Evolutionary conservation across 192 early-diverging fungal genomes (phyloP), one percentile per base, ranked within the genome.

Genomic region (Spinellus fusiger): DNA sequence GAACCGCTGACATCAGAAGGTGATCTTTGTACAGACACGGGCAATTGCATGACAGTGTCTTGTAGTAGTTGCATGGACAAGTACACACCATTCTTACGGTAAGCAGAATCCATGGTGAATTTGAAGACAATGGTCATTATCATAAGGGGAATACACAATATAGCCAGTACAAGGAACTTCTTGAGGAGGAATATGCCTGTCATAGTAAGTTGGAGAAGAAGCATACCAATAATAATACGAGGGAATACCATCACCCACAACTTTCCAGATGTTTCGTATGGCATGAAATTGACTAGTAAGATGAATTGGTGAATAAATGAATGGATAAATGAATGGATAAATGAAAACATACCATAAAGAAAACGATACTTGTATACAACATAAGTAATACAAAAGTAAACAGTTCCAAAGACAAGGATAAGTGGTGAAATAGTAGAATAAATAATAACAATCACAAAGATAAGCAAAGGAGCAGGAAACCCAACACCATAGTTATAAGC

Each of bases 351-450:
- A 76, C 75, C 75, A 75, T 89, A 89, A 22, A 90, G 76, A 8
- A 90, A 65, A 51, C 84, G 78, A 60, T 92, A 92, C 68, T 90
- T 90, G 79, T 78, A 85, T 9, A 84, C 81, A n/a, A 89, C 54
- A 32, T 83, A 88, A 0, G 77, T 80, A 9, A 88, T 60, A 10
- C 70, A 68, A 66, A 82, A 90, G 65, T 87, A 92, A 3, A 86
- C 49, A 3, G 78, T 65, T 0, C 84, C 86, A 67, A 86, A 84
- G 3, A 84, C 33, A 10, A 92, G 73, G 29, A 92, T 89, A 20
- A 86, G 63, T 13, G 89, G 89, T 29, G 77, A 73, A 22, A 92
- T 78, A 13, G 80, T 79, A 27, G 86, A 86, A 65, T 92, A 92
- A 13, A 84, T 76, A 59, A 92, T 60, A 20, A 81, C 80, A 23